Base-by-base conservation (phyloP, 2,329 filamentous ascomycete species). In the Nothophoma quercina region DNA sequence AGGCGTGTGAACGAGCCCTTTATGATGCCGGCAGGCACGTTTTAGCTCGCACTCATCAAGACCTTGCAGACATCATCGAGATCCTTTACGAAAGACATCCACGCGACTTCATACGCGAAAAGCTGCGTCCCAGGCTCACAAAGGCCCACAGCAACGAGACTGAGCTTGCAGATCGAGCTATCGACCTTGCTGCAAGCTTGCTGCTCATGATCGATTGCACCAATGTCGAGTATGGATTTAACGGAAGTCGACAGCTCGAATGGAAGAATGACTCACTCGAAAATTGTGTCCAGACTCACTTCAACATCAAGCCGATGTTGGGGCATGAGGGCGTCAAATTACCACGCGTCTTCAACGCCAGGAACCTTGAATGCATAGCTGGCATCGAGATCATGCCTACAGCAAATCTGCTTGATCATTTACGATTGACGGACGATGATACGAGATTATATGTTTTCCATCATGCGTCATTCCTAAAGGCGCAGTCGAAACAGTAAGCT, bases 361-460 rank as follows among this genome's bases (percentile, higher is more conserved):
- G 12, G 5, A 63, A 60, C n/a, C 30, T 69, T 10, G 44, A 42
- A 7, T 45, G 46, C 2, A 77, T 79, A 8, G 75, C 68, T 0
- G 77, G 76, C 0, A 18, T 80, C 6, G 33, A 71, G 0, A 64
- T 80, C 10, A 22, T 69, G 13, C 75, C 70, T 64, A 80, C 78
- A 0, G 61, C 67, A 18, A 78, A 80, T 34, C 52, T 80, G 3
- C 60, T 70, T 0, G 75, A 79, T 45, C 78, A 80, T 54, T 63
- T 80, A 2, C 67, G 67, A 1, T 36, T 79, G 18, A 64, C 58
- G 0, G 71, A 78, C 8, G 70, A 75, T n/a, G 76, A 78, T 39
- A 74, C 60, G 0, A 72, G 59, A 4, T 59, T 79, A 0, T 56
- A 67, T 9, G 62, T 81, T 0, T 80, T 80, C 35, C 74, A 79